A percentile compares a stretch with the other conserved stretches of the same genome.
Evolutionary conservation across 805 yeast species (phyloP).

Genomic region (Wickerhamiella shivajii): DNA sequence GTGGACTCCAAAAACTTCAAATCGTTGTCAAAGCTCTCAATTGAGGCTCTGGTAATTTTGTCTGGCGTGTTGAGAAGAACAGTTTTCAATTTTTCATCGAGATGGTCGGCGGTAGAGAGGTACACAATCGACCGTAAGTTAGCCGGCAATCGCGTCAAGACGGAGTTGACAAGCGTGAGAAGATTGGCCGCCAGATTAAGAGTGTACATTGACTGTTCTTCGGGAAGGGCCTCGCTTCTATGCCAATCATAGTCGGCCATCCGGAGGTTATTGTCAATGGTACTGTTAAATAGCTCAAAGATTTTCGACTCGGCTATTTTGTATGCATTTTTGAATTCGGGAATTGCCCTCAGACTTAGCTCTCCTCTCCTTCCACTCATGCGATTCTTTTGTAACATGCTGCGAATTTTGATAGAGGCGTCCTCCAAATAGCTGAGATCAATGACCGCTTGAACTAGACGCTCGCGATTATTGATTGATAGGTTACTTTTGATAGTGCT

Average conservation of each 20-base stretch:
- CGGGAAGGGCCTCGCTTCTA: slow-evolving; percentile 19
- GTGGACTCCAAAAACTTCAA: slow-evolving; percentile 55
- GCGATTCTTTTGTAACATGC: slow-evolving; percentile 27
- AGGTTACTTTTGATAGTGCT: slow-evolving; percentile 45
- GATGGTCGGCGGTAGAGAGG: slow-evolving; percentile 73
- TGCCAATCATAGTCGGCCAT: slow-evolving; percentile 80
- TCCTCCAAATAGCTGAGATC: slow-evolving; percentile 75
- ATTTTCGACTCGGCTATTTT: slow-evolving; percentile 65
- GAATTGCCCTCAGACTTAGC: slow-evolving; percentile 37
- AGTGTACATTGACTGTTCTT: slow-evolving; percentile 58
- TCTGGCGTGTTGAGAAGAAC: slow-evolving; percentile 39
- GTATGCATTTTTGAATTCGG: slow-evolving; percentile 42
- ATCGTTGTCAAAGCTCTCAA: slow-evolving; percentile 64
- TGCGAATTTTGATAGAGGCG: slow-evolving; percentile 53
- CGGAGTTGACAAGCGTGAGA: slow-evolving; percentile 72
- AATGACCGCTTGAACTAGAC: slow-evolving; percentile 74
- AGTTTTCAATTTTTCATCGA: slow-evolving; percentile 54
- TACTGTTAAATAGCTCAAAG: slow-evolving; percentile 68
- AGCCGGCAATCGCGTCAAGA: slow-evolving; percentile 67
- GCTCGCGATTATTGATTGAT: slow-evolving; percentile 69
- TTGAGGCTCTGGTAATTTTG: slow-evolving; percentile 43
- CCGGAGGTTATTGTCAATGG: slow-evolving; percentile 66
- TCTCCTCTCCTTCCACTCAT: slow-evolving; percentile 26
- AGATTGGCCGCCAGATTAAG: slow-evolving; percentile 75
- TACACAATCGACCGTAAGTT: slow-evolving; percentile 67